Evolutionary conservation across 371 early-diverging fungal genomes (phyloP).

Genomic region (Haplosporangium sp.): DNA sequence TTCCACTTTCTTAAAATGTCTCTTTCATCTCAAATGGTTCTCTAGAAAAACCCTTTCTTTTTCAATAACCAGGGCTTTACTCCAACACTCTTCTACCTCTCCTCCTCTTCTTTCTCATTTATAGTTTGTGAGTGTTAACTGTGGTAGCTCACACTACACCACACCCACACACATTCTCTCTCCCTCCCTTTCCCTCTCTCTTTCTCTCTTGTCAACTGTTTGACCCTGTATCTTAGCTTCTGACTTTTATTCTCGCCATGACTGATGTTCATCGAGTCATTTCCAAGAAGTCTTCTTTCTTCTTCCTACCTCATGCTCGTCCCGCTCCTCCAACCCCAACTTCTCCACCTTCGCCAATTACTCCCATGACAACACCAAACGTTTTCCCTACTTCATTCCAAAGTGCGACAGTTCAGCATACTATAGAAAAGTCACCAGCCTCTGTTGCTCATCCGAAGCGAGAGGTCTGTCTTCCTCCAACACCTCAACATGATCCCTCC

Average conservation of each 20-base stretch:
- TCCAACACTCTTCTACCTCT: too few species aligned
- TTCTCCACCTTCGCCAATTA: slow-evolving; percentile 30
- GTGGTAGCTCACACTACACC: too few species aligned
- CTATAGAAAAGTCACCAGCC: neutral
- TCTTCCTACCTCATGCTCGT: slow-evolving; percentile 21
- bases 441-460: neutral
- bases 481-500: slow-evolving; percentile 20
- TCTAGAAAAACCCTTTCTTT: too few species aligned
- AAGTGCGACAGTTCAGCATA: neutral
- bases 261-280: slow-evolving; percentile 8
- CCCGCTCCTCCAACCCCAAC: slow-evolving; percentile 34
- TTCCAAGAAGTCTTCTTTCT: slow-evolving; percentile 24
- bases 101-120: too few species aligned
- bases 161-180: too few species aligned
- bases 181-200: too few species aligned
- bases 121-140: too few species aligned
- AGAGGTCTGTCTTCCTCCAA: slow-evolving; percentile 8
- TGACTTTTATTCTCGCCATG: slow-evolving; percentile 7
- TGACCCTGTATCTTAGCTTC: too few species aligned
- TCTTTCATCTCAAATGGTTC: too few species aligned
- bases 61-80: too few species aligned
- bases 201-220: too few species aligned
- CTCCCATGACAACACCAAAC: slow-evolving; percentile 10
- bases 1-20: too few species aligned
- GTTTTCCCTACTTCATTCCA: slow-evolving; percentile 18